phyloP scores from a whole-genome alignment of 228 moss, liverwort and hornwort species.

The Sphagnum magellanicum region DNA sequence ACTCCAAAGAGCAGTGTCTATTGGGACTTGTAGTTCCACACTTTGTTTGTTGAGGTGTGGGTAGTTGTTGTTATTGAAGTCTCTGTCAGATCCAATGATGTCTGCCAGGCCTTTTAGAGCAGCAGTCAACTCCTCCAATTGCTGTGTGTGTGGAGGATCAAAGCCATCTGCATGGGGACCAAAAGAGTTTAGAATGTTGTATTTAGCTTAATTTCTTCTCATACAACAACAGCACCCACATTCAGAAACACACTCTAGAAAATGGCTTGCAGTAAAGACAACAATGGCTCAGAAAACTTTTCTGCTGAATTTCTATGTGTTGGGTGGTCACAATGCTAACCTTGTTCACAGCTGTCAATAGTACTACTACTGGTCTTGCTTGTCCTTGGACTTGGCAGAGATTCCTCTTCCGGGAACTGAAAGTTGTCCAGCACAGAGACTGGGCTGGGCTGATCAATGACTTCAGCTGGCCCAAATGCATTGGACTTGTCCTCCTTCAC shows the following conservation, averaged over 20 bases:
- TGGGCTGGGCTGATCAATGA: constrained; percentile 74
- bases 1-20: constrained; percentile 2
- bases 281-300: neutral
- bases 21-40: constrained; percentile 3
- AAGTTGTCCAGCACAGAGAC: constrained; percentile 80
- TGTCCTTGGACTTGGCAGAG: constrained; percentile 61
- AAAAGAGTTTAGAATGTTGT: constrained; percentile 8
- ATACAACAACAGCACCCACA: neutral
- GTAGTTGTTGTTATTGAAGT: neutral
- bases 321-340: constrained; percentile 22
- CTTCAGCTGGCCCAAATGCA: constrained; percentile 45
- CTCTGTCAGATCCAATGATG: neutral
- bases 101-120: neutral
- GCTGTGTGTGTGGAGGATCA: neutral
- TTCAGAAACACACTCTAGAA: neutral
- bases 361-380: constrained; percentile 30
- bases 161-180: constrained; percentile 7
- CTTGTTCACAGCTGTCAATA: constrained; percentile 29
- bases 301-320: neutral
- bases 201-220: constrained; percentile 12
- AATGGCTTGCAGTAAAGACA: neutral
- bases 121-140: too few relatives aligned
- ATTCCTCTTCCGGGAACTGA: constrained; percentile 67
- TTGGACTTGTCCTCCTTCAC: constrained; percentile 54
- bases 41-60: neutral